These are phyloP conservation scores for Leccinum solheimii DNA, from an alignment of 1,284 basidiomycete species.

Conservation along the genomic window DNA sequence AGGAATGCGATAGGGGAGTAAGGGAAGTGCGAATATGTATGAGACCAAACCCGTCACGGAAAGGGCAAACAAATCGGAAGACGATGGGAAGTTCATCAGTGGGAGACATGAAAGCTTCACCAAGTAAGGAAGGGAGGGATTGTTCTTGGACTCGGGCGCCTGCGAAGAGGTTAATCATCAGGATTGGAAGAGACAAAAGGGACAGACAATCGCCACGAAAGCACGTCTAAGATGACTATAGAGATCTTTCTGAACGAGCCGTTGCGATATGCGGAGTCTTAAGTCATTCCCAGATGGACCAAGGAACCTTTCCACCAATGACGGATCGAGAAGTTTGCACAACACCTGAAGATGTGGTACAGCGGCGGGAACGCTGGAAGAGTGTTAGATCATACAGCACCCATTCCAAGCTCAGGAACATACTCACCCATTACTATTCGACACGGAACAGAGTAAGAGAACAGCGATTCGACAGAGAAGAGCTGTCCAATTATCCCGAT, in stretches of 20 bases:
- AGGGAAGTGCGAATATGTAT: slow-evolving; percentile 59
- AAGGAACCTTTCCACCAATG: slow-evolving; percentile 3
- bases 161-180: slow-evolving; percentile 11
- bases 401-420: background rate
- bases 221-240: slow-evolving; percentile 22
- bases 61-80: slow-evolving; percentile 33
- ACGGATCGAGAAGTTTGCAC: slow-evolving; percentile 28
- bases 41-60: slow-evolving; percentile 42
- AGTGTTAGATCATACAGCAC: background rate
- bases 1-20: slow-evolving; percentile 69
- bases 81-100: slow-evolving; percentile 29
- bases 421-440: slow-evolving; percentile 49
- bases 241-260: slow-evolving; percentile 16
- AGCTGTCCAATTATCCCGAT: slow-evolving; percentile 53
- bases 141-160: slow-evolving; percentile 30
- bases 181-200: background rate
- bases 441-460: slow-evolving; percentile 52
- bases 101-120: slow-evolving; percentile 33
- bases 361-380: slow-evolving; percentile 30
- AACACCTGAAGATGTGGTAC: slow-evolving; percentile 31
- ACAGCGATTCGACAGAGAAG: slow-evolving; percentile 52
- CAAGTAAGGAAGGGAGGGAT: slow-evolving; percentile 32
- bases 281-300: slow-evolving; percentile 17
- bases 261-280: slow-evolving; percentile 17
- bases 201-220: slow-evolving; percentile 30